These are phyloP conservation scores for Kluyveromyces siamensis DNA, from an alignment of 805 yeast genomes.

Conservation along the genomic window DNA sequence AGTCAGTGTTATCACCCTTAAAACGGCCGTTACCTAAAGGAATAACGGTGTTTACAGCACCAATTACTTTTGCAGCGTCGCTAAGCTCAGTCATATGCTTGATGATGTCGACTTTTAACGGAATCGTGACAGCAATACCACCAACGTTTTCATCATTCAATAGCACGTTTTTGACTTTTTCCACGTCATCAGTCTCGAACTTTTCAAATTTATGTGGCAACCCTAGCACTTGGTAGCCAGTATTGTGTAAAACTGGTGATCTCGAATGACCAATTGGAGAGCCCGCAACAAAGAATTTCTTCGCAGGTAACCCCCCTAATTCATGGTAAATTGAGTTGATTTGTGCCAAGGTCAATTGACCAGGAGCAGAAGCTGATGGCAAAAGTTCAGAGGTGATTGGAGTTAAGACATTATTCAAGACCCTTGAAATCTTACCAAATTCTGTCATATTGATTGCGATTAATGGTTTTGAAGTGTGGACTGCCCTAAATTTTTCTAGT, in stretches of 20 bases:
- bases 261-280: conserved; percentile 77
- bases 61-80: conserved; percentile 72
- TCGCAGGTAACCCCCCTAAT: conserved; percentile 53
- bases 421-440: conserved; percentile 69
- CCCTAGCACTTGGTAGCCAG: conserved; percentile 66
- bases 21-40: conserved; percentile 43
- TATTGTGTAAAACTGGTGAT: conserved; percentile 80
- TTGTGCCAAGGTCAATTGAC: conserved; percentile 60
- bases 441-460: conserved; percentile 79
- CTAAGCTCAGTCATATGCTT: conserved; percentile 55
- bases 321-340: conserved; percentile 47
- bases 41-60: conserved; percentile 86
- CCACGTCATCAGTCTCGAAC: conserved; percentile 60
- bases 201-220: conserved; percentile 64
- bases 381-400: conserved; percentile 73
- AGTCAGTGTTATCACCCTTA: conserved; percentile 89
- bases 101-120: conserved; percentile 77
- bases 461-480: conserved; percentile 50
- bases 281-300: conserved; percentile 69
- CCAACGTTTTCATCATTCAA: conserved; percentile 54
- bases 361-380: conserved; percentile 70
- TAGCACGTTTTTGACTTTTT: conserved; percentile 44
- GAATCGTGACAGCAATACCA: conserved; percentile 94
- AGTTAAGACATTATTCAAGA: conserved; percentile 64
- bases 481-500: conserved; percentile 58